Evolutionary conservation across 1,284 basidiomycete species (phyloP).

Genomic region (Thecaphora frezii): DNA sequence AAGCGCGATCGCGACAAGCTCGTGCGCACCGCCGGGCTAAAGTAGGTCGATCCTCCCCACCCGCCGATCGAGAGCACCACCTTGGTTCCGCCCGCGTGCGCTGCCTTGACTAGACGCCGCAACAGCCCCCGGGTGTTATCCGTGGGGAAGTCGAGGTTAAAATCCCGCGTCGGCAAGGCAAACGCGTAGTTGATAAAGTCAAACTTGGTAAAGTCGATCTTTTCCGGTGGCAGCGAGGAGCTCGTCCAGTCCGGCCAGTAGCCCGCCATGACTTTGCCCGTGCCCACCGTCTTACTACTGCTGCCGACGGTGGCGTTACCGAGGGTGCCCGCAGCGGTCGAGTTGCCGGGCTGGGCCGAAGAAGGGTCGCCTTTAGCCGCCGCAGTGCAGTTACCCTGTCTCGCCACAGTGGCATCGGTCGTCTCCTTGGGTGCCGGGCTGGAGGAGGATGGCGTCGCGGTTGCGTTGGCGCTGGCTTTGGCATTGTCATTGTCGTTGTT

Average conservation of each 20-base stretch:
- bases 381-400: too few relatives aligned
- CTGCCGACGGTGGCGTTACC: constrained; percentile 1
- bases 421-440: too few relatives aligned
- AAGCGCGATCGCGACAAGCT: constrained; percentile 21
- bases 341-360: neutral
- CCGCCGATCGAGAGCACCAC: constrained; percentile 47
- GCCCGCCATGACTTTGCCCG: constrained; percentile 32
- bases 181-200: constrained; percentile 51
- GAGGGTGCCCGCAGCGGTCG: neutral
- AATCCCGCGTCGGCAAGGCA: constrained; percentile 33
- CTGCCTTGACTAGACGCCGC: constrained; percentile 31
- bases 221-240: constrained; percentile 18
- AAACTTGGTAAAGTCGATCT: constrained; percentile 42
- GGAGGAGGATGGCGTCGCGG: constrained; percentile 4
- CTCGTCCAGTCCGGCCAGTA: constrained; percentile 49
- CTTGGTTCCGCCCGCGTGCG: constrained; percentile 25
- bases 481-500: constrained; percentile 1
- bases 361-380: too few relatives aligned
- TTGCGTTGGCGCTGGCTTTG: neutral
- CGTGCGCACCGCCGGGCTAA: constrained; percentile 34
- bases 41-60: constrained; percentile 41
- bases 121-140: constrained; percentile 18
- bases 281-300: constrained; percentile 7
- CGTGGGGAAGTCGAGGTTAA: constrained; percentile 27
- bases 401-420: too few relatives aligned